phyloP scores from a whole-genome alignment of 345 rosid genomes.

The Ricinus communis region DNA sequence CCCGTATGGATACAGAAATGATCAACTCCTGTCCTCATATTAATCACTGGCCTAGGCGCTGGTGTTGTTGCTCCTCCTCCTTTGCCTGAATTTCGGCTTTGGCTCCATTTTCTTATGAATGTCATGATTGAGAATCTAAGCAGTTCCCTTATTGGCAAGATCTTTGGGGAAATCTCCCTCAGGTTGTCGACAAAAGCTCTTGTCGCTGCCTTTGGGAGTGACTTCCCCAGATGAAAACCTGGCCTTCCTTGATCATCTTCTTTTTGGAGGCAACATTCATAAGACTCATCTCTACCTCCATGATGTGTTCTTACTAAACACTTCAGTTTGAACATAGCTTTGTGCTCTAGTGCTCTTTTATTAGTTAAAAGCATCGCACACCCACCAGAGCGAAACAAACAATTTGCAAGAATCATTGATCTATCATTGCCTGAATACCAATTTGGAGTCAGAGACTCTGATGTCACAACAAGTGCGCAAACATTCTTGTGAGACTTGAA shows the following conservation, averaged over 20 bases:
- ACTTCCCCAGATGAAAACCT: conserved; percentile 73
- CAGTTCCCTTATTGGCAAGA: conserved; percentile 73
- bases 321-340: conserved; percentile 66
- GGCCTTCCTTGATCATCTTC: conserved; percentile 66
- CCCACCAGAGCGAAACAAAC: conserved; percentile 83
- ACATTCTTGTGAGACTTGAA: conserved; percentile 54
- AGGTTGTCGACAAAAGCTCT: conserved; percentile 76
- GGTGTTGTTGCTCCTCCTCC: conserved; percentile 18
- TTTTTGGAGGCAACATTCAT: conserved; percentile 57
- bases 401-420: conserved; percentile 87
- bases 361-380: conserved; percentile 73
- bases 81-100: neutral
- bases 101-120: conserved; percentile 34
- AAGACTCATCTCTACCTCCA: conserved; percentile 73
- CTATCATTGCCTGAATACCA: conserved; percentile 81
- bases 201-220: conserved; percentile 75
- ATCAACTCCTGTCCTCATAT: conserved; percentile 78
- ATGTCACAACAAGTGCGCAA: conserved; percentile 60
- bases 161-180: conserved; percentile 61
- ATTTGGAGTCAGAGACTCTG: conserved; percentile 77
- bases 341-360: conserved; percentile 45
- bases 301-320: conserved; percentile 85
- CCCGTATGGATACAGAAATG: conserved; percentile 93
- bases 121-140: conserved; percentile 43
- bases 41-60: conserved; percentile 41